Conservation (phyloP, 2,329 filamentous ascomycete genomes). For the Didymella exigua region DNA sequence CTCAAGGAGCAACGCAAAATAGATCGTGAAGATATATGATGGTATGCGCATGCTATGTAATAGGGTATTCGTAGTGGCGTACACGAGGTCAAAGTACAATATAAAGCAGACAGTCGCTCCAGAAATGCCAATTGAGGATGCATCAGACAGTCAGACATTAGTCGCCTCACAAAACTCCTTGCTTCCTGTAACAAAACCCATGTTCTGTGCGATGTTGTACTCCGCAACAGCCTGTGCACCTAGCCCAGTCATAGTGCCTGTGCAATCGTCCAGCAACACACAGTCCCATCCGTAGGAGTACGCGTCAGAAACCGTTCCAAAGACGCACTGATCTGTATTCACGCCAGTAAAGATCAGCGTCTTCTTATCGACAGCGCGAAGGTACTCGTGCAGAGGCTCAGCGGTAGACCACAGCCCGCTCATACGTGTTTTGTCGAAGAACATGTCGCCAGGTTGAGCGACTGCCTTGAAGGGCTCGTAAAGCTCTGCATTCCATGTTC, state of each 20-base stretch:
- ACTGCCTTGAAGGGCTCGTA: slow-evolving; percentile 49
- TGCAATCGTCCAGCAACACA: slow-evolving; percentile 50
- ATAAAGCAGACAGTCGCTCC: slow-evolving; percentile 1
- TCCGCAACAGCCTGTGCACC: slow-evolving; percentile 49
- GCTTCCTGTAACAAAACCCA: slow-evolving; percentile 52
- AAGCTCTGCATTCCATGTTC: slow-evolving; percentile 52
- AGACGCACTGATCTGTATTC: slow-evolving; percentile 53
- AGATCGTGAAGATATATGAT: neutral
- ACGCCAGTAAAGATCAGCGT: slow-evolving; percentile 51
- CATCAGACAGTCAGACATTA: slow-evolving; percentile 4
- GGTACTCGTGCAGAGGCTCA: slow-evolving; percentile 50
- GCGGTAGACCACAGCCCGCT: slow-evolving; percentile 50
- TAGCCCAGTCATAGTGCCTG: slow-evolving; percentile 50
- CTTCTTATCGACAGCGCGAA: slow-evolving; percentile 49
- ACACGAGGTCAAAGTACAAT: slow-evolving; percentile 2
- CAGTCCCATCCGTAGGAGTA: slow-evolving; percentile 52
- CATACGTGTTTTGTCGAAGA: slow-evolving; percentile 53
- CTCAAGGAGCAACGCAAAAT: neutral
- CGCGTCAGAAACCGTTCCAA: slow-evolving; percentile 50
- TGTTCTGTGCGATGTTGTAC: slow-evolving; percentile 51
- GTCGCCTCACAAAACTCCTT: slow-evolving; percentile 35
- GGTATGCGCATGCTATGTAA: slow-evolving; percentile 6
- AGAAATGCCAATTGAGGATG: slow-evolving; percentile 5
- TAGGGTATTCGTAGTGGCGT: slow-evolving; percentile 21
- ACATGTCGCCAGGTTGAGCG: slow-evolving; percentile 48